Evolutionary conservation across 441 rosid species (phyloP), one percentile per base, ranked within the genome.

Genomic region (Populus hybrid): DNA sequence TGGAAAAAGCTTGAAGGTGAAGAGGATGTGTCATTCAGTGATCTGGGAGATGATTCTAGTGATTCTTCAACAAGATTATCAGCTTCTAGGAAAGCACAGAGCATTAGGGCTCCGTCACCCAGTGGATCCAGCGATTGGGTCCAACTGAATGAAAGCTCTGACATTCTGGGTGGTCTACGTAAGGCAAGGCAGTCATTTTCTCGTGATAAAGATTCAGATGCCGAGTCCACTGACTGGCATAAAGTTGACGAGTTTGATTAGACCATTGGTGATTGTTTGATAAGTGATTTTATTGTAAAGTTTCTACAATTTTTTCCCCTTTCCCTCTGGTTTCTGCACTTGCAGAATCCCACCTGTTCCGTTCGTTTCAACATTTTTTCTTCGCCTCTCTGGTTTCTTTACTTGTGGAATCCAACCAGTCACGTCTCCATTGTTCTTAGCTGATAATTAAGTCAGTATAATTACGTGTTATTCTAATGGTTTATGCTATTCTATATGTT

Each of bases 121-220:
- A 78, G 86, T 30, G 92, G 88, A 76, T 88, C 97, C 34, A 85
- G 79, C 38, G 93, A 88, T 64, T 92, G 95, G 97, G 84, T 88
- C 71, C 86, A 88, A 81, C 85, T 88, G 57, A 84, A 82, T 28
- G 83, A 79, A 69, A 76, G 86, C 74, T 77, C 81, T 42, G 85
- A 81, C 69, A 72, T 79, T 61, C 77, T 24, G 11, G 72, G 59
- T 35, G 74, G 67, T 69, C 76, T 6, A 69, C 87, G 74, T 18
- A 87, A 82, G 81, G 70, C 81, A 46, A 79, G 86, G 65, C 84
- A 75, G 67, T 82, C 91, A 63, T 81, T 72, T 79, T 83, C 85
- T 72, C 87, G 80, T 42, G 88, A 86, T 28, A 86, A 84, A 81
- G 89, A 89, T 70, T 89, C 91, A 1, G 95, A 88, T 86, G 90